Percentiles rank a stretch among this genome's conserved stretches.
These are phyloP conservation scores for Cytospora mali DNA, from an alignment of 2,329 filamentous ascomycete genomes.

Conservation along the genomic window DNA sequence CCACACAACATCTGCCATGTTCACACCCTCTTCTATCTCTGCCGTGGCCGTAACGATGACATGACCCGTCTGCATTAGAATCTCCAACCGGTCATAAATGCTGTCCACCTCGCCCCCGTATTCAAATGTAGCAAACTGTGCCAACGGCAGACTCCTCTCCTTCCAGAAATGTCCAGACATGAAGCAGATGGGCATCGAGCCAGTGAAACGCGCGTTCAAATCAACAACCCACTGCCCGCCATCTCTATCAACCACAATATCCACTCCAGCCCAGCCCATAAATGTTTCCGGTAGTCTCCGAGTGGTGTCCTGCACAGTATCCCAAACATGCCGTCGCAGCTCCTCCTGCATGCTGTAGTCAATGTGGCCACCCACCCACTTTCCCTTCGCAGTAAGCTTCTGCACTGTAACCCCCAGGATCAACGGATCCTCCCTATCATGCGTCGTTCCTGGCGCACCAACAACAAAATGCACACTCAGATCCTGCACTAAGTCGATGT, in stretches of 20 bases:
- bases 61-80: slow-evolving; percentile 26
- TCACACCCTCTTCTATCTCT: slow-evolving; percentile 25
- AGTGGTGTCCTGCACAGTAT: slow-evolving; percentile 31
- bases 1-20: slow-evolving; percentile 34
- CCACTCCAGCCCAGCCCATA: slow-evolving; percentile 33
- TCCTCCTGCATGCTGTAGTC: slow-evolving; percentile 31
- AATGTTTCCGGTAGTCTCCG: slow-evolving; percentile 28
- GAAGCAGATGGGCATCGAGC: slow-evolving; percentile 34
- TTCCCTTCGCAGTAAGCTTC: slow-evolving; percentile 30
- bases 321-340: slow-evolving; percentile 25
- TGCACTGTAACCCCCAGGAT: slow-evolving; percentile 33
- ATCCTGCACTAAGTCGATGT: slow-evolving; percentile 31
- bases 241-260: slow-evolving; percentile 31
- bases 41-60: slow-evolving; percentile 32
- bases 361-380: slow-evolving; percentile 32
- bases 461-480: slow-evolving; percentile 33
- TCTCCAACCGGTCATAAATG: slow-evolving; percentile 27
- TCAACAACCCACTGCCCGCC: slow-evolving; percentile 32
- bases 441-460: slow-evolving; percentile 26
- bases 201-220: slow-evolving; percentile 33
- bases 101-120: slow-evolving; percentile 29
- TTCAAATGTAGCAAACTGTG: slow-evolving; percentile 32
- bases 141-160: slow-evolving; percentile 27
- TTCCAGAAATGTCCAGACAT: slow-evolving; percentile 33
- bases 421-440: slow-evolving; percentile 29